These are phyloP conservation scores for Naegleria gruberi DNA, from an alignment of 208 protist genomes.

Conservation along the genomic window DNA sequence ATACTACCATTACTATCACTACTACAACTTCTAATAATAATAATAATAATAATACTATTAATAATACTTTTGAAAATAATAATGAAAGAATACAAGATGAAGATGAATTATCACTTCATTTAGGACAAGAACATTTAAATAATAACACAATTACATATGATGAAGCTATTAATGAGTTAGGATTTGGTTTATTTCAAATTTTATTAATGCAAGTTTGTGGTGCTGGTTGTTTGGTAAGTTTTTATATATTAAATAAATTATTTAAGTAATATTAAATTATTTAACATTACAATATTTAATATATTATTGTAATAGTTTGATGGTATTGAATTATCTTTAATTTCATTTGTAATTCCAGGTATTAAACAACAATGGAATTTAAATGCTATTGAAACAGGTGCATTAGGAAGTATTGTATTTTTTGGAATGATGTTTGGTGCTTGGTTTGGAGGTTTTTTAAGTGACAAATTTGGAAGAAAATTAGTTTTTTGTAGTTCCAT, in stretches of 20 bases:
- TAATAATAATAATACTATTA: too few relatives aligned
- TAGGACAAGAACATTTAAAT: too few relatives aligned
- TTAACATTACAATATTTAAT: neutral
- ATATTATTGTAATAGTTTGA: too few relatives aligned
- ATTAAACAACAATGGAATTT: neutral
- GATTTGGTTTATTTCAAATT: neutral
- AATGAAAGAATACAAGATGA: too few relatives aligned
- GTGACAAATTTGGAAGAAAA: neutral
- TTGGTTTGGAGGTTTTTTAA: neutral
- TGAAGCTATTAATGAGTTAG: neutral
- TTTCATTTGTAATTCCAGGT: neutral
- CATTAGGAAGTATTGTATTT: neutral
- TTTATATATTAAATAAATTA: too few relatives aligned
- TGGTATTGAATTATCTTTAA: neutral
- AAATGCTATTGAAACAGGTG: neutral
- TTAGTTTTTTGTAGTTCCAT: neutral
- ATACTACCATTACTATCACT: too few relatives aligned
- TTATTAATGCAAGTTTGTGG: neutral
- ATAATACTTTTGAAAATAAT: too few relatives aligned
- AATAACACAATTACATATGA: neutral
- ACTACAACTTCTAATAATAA: too few relatives aligned
- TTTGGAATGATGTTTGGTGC: slow-evolving; percentile 3
- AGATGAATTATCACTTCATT: too few relatives aligned
- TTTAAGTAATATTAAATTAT: too few relatives aligned
- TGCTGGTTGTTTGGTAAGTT: neutral